Evolutionary conservation across 768 basidiomycete species (phyloP).

Genomic region (Boletus rex-veris): DNA sequence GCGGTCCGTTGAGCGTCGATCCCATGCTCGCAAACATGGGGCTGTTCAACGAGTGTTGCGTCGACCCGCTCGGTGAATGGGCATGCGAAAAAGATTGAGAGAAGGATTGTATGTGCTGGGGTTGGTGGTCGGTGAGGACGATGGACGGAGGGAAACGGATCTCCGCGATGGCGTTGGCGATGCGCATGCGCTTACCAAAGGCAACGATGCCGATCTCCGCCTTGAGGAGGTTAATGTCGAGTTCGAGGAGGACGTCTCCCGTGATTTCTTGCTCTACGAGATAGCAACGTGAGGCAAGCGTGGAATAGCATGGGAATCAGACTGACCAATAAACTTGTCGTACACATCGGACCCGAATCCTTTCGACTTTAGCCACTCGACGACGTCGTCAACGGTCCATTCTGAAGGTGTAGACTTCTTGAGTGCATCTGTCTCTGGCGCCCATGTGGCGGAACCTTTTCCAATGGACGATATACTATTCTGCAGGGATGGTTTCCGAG

Average conservation of each 20-base stretch:
- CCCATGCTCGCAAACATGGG: slow-evolving; percentile 34
- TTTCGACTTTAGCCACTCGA: slow-evolving; percentile 81
- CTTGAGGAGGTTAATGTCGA: slow-evolving; percentile 89
- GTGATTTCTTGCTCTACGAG: slow-evolving; percentile 93
- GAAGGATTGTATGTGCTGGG: slow-evolving; percentile 31
- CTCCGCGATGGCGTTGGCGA: slow-evolving; percentile 89
- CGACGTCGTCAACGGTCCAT: slow-evolving; percentile 87
- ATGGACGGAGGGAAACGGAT: slow-evolving; percentile 72
- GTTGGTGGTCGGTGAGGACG: slow-evolving; percentile 46
- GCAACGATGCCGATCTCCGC: slow-evolving; percentile 89
- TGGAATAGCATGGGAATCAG: background rate
- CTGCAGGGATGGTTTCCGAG: slow-evolving; percentile 39
- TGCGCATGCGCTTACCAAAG: slow-evolving; percentile 91
- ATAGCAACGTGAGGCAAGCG: background rate
- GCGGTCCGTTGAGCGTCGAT: slow-evolving; percentile 20
- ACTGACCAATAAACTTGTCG: slow-evolving; percentile 81
- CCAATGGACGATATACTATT: slow-evolving; percentile 35
- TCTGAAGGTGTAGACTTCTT: slow-evolving; percentile 47
- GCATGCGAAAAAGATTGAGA: slow-evolving; percentile 32
- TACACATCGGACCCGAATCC: slow-evolving; percentile 83
- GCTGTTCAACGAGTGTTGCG: slow-evolving; percentile 44
- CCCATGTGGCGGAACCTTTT: slow-evolving; percentile 18
- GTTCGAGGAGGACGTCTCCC: slow-evolving; percentile 93
- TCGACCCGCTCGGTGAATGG: slow-evolving; percentile 38
- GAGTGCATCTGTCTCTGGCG: slow-evolving; percentile 18